A percentile compares a stretch with the other conserved stretches of the same genome.
These are phyloP conservation scores for Ogataea henricii DNA, from an alignment of 805 yeast species.

Conservation along the genomic window DNA sequence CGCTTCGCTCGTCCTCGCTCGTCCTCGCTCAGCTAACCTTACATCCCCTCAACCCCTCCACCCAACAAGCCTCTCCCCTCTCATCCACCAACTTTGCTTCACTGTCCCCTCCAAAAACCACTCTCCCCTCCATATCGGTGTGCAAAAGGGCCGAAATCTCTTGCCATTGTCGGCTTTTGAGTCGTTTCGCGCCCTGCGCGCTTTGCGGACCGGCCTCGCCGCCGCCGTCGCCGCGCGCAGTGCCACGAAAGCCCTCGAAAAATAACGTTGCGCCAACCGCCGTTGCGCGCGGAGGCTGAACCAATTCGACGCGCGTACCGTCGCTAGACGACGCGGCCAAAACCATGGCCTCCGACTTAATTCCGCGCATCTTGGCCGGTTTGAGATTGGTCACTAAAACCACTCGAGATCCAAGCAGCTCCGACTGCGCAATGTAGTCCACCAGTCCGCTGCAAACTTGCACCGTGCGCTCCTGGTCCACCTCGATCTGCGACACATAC, in stretches of 20 bases:
- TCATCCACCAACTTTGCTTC: constrained; percentile 10
- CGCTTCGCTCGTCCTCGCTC: too few species aligned
- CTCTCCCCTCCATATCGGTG: constrained; percentile 36
- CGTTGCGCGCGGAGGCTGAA: constrained; percentile 44
- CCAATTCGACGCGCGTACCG: constrained; percentile 42
- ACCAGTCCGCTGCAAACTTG: constrained; percentile 66
- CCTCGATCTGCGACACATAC: constrained; percentile 53
- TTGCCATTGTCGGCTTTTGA: constrained; percentile 40
- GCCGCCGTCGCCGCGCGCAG: neutral
- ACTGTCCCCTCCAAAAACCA: constrained; percentile 25
- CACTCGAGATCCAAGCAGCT: constrained; percentile 44
- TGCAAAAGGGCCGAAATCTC: constrained; percentile 33
- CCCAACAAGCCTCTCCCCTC: constrained; percentile 16
- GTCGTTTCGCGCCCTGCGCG: constrained; percentile 20
- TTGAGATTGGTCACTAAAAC: constrained; percentile 61
- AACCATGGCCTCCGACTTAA: constrained; percentile 63
- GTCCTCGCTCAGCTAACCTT: too few species aligned
- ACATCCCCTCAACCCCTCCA: constrained; percentile 14
- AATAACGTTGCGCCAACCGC: constrained; percentile 42
- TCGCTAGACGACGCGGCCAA: constrained; percentile 49
- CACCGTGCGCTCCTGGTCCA: constrained; percentile 25
- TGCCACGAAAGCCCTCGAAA: constrained; percentile 36
- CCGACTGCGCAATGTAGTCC: constrained; percentile 40
- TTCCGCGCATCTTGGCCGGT: constrained; percentile 64
- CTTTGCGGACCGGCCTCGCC: neutral